Percentiles rank a stretch among this genome's conserved stretches.
phyloP scores from a whole-genome alignment of 202 grass and related monocot species.

The Alloteropsis angusta region DNA sequence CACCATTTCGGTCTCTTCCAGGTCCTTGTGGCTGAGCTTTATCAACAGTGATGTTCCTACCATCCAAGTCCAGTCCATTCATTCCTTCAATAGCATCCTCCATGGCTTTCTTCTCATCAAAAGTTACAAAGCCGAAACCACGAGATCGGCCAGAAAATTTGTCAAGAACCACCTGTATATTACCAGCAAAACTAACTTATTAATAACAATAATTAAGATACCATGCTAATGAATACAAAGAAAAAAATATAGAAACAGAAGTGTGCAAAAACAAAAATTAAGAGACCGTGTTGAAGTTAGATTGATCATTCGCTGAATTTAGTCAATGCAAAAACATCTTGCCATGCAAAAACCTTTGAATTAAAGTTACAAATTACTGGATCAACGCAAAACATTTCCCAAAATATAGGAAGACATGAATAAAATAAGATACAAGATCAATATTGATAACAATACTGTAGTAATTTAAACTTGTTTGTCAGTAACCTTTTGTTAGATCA shows the following conservation, averaged over 20 bases:
- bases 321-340: too few species aligned
- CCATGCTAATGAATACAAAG: not conserved
- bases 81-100: conserved; percentile 94
- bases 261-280: too few species aligned
- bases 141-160: conserved; percentile 90
- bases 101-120: conserved; percentile 92
- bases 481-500: not conserved
- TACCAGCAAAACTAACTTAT: not conserved
- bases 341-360: too few species aligned
- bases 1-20: conserved; percentile 64
- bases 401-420: not conserved
- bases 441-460: not conserved
- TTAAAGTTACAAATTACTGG: too few species aligned
- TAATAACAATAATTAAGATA: not conserved
- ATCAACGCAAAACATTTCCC: too few species aligned
- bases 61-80: conserved; percentile 94
- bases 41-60: conserved; percentile 76
- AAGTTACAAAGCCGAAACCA: conserved; percentile 93
- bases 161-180: conserved; percentile 68
- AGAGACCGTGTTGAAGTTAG: too few species aligned
- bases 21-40: conserved; percentile 84
- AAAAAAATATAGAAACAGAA: not conserved
- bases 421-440: not conserved
- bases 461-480: not conserved
- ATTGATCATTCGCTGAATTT: too few species aligned